Conservation (phyloP, 495 filamentous ascomycete genomes). For the Massariosphaeria phaeospora region DNA sequence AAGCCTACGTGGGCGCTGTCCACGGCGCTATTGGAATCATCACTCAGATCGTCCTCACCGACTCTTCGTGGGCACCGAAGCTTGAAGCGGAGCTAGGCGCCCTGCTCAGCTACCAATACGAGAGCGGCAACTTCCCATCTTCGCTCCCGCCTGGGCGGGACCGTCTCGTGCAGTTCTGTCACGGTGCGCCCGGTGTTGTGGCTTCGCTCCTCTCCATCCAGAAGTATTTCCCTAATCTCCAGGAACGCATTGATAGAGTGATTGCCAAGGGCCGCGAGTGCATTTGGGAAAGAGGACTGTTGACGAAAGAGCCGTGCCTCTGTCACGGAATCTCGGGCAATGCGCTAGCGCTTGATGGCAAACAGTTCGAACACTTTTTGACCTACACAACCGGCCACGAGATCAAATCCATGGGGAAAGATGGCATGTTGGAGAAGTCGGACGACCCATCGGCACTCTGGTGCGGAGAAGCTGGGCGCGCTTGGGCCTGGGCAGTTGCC, state of each 20-base stretch:
- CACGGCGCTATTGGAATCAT: slow-evolving; percentile 61
- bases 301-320: slow-evolving; percentile 59
- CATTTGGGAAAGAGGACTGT: slow-evolving; percentile 49
- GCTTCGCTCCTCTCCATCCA: slow-evolving; percentile 49
- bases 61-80: slow-evolving; percentile 39
- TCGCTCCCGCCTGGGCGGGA: slow-evolving; percentile 44
- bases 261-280: slow-evolving; percentile 45
- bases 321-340: slow-evolving; percentile 65
- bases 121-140: slow-evolving; percentile 44
- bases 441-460: slow-evolving; percentile 42
- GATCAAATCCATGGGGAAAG: slow-evolving; percentile 46
- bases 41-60: slow-evolving; percentile 56
- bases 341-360: slow-evolving; percentile 46
- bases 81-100: slow-evolving; percentile 45
- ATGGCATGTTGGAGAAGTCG: slow-evolving; percentile 43
- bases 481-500: slow-evolving; percentile 48
- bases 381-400: slow-evolving; percentile 48
- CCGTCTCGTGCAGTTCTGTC: slow-evolving; percentile 60
- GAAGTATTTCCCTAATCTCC: slow-evolving; percentile 47
- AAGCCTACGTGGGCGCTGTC: slow-evolving; percentile 55
- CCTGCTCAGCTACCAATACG: slow-evolving; percentile 47
- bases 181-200: slow-evolving; percentile 60
- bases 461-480: slow-evolving; percentile 47
- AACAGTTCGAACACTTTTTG: slow-evolving; percentile 50
- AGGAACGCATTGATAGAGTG: slow-evolving; percentile 46